A percentile compares a stretch with the other conserved stretches of the same genome.
These are phyloP conservation scores for Paralagenidium karlingii DNA, from an alignment of 352 stramenopile genomes.

Conservation along the genomic window DNA sequence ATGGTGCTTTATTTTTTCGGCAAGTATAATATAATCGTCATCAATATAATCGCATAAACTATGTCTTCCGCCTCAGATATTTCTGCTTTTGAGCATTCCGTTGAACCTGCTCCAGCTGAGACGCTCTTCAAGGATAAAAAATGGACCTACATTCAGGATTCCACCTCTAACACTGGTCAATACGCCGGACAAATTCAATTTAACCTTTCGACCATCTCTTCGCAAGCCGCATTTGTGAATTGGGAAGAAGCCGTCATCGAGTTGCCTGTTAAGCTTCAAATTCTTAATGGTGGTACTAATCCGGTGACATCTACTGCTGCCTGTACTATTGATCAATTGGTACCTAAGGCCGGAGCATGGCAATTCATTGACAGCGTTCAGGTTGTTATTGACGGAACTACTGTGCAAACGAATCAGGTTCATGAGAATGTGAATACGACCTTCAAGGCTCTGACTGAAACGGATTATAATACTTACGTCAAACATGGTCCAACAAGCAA, in stretches of 20 bases:
- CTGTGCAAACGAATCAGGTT: too few species aligned
- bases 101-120: constrained; percentile 8
- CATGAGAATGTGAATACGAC: constrained; percentile 10
- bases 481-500: constrained; percentile 6
- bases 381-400: too few species aligned
- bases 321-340: constrained; percentile 8
- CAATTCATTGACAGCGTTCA: too few species aligned
- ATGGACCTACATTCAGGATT: constrained; percentile 11
- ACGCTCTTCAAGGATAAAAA: constrained; percentile 9
- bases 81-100: constrained; percentile 9
- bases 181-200: constrained; percentile 9
- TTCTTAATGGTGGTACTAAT: constrained; percentile 7
- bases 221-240: too few species aligned
- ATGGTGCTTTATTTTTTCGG: too few species aligned
- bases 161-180: constrained; percentile 7
- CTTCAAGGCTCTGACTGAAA: constrained; percentile 9
- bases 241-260: constrained; percentile 9
- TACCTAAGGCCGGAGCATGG: too few species aligned
- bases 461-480: constrained; percentile 6
- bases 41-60: too few species aligned
- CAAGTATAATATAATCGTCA: too few species aligned
- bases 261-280: constrained; percentile 7
- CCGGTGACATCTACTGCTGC: constrained; percentile 7
- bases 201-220: constrained; percentile 7
- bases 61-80: too few species aligned